Evolutionary conservation across 1,139 yeast genomes (phyloP).

Genomic region (Pichia sp.): DNA sequence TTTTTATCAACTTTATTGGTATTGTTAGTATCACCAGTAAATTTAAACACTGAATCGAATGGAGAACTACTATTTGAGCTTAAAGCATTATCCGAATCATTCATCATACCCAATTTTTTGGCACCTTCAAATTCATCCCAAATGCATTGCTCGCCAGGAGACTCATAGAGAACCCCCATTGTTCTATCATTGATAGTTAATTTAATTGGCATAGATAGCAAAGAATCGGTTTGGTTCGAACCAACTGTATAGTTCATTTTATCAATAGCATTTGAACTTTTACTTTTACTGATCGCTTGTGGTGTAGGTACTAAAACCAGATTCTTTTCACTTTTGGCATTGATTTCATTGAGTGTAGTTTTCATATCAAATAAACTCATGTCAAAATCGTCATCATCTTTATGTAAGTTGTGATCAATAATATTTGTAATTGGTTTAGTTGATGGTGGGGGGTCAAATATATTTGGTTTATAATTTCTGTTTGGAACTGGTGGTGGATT

Average conservation of each 20-base stretch:
- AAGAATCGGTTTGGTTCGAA: neutral
- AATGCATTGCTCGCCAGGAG: constrained; percentile 14
- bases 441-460: neutral
- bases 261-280: constrained; percentile 8
- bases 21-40: neutral
- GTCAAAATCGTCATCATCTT: constrained; percentile 7
- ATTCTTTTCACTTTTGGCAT: neutral
- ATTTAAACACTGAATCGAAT: constrained; percentile 1
- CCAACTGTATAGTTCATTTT: constrained; percentile 10
- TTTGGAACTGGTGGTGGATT: constrained; percentile 6
- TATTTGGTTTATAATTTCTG: constrained; percentile 5
- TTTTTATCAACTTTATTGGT: neutral
- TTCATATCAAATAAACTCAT: constrained; percentile 15
- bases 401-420: neutral
- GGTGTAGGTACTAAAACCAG: constrained; percentile 2
- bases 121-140: constrained; percentile 15
- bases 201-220: constrained; percentile 6
- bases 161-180: constrained; percentile 17
- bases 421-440: neutral
- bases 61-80: neutral
- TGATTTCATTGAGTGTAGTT: constrained; percentile 11
- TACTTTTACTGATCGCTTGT: constrained; percentile 9
- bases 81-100: neutral
- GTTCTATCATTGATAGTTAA: constrained; percentile 12
- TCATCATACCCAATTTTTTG: neutral